Conservation (phyloP, 2,329 filamentous ascomycete species). For the Orbilia ellipsospora region DNA sequence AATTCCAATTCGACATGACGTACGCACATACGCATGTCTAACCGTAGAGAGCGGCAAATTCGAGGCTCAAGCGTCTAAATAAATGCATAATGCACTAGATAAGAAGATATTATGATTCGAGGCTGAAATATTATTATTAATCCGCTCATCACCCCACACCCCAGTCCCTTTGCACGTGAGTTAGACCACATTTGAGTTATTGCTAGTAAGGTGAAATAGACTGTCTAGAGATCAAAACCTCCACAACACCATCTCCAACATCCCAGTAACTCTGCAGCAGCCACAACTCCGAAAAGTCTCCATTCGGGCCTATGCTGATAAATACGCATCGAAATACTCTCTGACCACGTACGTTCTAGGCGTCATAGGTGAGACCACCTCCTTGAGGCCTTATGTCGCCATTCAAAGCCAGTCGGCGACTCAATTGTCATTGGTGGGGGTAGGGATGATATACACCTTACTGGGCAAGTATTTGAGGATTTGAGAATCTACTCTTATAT, state of each 20-base stretch:
- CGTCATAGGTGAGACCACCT: constrained; percentile 1
- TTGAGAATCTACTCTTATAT: not conserved
- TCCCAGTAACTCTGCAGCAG: constrained; percentile 27
- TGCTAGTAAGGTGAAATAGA: not conserved
- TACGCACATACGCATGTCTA: not conserved
- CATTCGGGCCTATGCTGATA: constrained; percentile 53
- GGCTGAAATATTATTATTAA: too few species aligned
- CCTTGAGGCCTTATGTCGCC: not conserved
- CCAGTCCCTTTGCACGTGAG: not conserved
- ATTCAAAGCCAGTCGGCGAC: not conserved
- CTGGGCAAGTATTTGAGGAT: too few species aligned
- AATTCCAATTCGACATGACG: not conserved
- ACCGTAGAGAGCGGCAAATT: not conserved
- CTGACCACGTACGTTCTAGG: constrained; percentile 23
- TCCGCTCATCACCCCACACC: not conserved
- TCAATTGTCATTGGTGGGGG: constrained; percentile 5
- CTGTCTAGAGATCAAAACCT: not conserved
- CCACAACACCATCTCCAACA: constrained; percentile 14
- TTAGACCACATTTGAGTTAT: not conserved
- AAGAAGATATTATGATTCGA: not conserved
- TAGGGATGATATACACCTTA: too few species aligned
- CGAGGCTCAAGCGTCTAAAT: too few species aligned
- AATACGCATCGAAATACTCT: constrained; percentile 29
- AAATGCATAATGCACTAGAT: too few species aligned
- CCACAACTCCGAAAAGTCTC: constrained; percentile 54